Evolutionary conservation across 202 grass and related monocot genomes (phyloP).

Genomic region (Hordeum pubiflorum): DNA sequence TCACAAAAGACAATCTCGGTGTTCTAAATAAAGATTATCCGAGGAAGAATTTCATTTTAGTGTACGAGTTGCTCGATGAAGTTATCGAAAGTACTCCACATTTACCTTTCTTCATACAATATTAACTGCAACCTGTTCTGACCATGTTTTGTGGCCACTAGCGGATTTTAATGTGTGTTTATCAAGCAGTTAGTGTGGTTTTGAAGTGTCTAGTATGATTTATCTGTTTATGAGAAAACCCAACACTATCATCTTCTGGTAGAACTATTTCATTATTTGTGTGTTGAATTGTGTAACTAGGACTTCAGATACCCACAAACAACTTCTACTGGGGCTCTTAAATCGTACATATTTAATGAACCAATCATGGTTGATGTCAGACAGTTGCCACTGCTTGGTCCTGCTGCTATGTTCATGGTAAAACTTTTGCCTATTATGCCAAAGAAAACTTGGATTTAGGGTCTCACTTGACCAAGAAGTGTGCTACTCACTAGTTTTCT

Average conservation of each 20-base stretch:
- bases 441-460: background rate
- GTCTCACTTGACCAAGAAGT: constrained; percentile 10
- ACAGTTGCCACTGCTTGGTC: constrained; percentile 79
- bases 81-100: constrained; percentile 68
- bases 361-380: constrained; percentile 91
- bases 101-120: background rate
- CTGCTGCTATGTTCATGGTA: constrained; percentile 99
- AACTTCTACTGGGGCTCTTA: constrained; percentile 90
- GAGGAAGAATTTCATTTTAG: constrained; percentile 92
- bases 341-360: constrained; percentile 98
- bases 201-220: background rate
- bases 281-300: constrained; percentile 39
- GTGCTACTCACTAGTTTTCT: background rate
- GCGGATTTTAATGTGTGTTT: background rate
- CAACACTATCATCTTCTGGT: background rate
- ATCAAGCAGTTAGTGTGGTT: constrained; percentile 1
- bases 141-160: background rate
- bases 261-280: background rate
- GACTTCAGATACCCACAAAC: constrained; percentile 98
- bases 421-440: background rate
- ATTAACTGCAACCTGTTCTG: background rate
- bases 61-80: constrained; percentile 98
- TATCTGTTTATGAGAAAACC: background rate
- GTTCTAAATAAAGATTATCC: constrained; percentile 91
- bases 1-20: constrained; percentile 90